Conservation (phyloP, 805 yeast species). For the Saccharomycopsis vini region DNA sequence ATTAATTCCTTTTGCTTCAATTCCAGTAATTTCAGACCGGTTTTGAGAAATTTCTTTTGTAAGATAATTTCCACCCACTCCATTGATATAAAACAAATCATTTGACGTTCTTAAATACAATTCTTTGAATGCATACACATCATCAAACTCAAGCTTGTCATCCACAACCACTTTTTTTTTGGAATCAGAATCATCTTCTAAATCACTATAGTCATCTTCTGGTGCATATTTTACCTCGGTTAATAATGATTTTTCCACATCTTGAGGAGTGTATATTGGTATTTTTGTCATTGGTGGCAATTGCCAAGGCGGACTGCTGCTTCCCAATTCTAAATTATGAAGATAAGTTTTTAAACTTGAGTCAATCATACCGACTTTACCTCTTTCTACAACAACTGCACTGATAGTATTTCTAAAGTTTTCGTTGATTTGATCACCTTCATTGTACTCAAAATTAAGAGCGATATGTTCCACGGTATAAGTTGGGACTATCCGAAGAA, state of each 20-base stretch:
- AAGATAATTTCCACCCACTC: too few relatives aligned
- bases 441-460: conserved; percentile 33
- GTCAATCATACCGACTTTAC: conserved; percentile 73
- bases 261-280: conserved; percentile 54
- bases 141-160: conserved; percentile 19
- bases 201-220: conserved; percentile 37
- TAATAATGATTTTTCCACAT: conserved; percentile 69
- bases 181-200: conserved; percentile 29
- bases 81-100: conserved; percentile 38
- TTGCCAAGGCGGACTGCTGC: conserved; percentile 47
- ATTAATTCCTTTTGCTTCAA: conserved; percentile 22
- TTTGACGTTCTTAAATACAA: conserved; percentile 21
- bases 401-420: conserved; percentile 62
- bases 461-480: conserved; percentile 81
- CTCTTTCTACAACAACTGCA: conserved; percentile 74
- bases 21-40: conserved; percentile 24
- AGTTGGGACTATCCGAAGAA: conserved; percentile 63
- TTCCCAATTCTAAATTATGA: conserved; percentile 43
- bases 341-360: conserved; percentile 70
- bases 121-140: conserved; percentile 7
- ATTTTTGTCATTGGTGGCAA: conserved; percentile 64
- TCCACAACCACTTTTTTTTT: conserved; percentile 22
- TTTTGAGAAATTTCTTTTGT: too few relatives aligned
- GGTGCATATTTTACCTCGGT: conserved; percentile 61
- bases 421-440: conserved; percentile 25